A percentile compares a stretch with the other conserved stretches of the same genome.
phyloP scores from a whole-genome alignment of 768 basidiomycete genomes.

The Psilocybe azurescens region DNA sequence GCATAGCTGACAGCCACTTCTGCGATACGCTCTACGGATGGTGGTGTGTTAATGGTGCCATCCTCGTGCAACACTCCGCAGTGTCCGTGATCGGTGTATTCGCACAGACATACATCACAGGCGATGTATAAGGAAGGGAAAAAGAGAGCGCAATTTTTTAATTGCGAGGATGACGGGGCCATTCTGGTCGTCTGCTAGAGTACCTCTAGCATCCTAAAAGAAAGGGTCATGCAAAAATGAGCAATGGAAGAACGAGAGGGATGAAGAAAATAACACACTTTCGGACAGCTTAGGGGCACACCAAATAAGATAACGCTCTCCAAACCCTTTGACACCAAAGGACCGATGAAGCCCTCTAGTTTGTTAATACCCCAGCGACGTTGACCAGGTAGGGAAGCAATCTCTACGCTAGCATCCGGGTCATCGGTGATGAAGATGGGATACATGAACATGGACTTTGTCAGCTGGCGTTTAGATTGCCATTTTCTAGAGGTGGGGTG shows the following conservation, averaged over 20 bases:
- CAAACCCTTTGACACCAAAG: constrained; percentile 89
- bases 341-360: constrained; percentile 85
- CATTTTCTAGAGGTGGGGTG: constrained; percentile 89
- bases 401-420: constrained; percentile 80
- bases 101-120: constrained; percentile 97
- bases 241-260: background rate
- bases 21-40: constrained; percentile 87
- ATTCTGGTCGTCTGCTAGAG: constrained; percentile 85
- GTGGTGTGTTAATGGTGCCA: constrained; percentile 76
- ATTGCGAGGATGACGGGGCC: constrained; percentile 98
- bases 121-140: constrained; percentile 91
- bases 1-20: constrained; percentile 94
- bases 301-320: constrained; percentile 94
- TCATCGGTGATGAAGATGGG: constrained; percentile 99
- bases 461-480: constrained; percentile 81
- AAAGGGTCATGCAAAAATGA: constrained; percentile 2
- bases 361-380: constrained; percentile 95
- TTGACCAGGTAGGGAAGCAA: constrained; percentile 83
- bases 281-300: constrained; percentile 80
- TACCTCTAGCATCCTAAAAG: constrained; percentile 78
- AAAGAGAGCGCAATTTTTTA: constrained; percentile 73
- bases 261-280: constrained; percentile 50
- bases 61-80: constrained; percentile 83
- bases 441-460: constrained; percentile 97
- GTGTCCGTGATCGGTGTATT: constrained; percentile 98